Conservation (phyloP, 768 basidiomycete genomes). For the Amanita rimosa region DNA sequence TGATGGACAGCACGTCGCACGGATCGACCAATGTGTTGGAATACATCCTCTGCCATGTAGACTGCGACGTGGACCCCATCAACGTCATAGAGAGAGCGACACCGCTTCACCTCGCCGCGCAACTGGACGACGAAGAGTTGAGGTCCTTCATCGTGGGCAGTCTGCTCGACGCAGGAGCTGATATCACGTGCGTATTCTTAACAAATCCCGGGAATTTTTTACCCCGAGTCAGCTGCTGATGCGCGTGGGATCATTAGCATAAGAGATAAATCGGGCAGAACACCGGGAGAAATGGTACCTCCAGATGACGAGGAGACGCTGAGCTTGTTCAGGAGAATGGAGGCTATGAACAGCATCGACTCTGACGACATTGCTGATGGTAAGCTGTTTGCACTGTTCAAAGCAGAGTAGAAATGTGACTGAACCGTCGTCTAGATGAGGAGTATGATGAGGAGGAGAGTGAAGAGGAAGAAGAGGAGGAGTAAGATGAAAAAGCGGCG, state of each 20-base stretch:
- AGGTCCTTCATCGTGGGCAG: constrained; percentile 45
- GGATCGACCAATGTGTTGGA: constrained; percentile 59
- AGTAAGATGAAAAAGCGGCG: neutral
- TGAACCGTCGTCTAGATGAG: constrained; percentile 7
- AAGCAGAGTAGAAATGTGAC: neutral
- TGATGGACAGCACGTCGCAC: constrained; percentile 30
- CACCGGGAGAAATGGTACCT: constrained; percentile 43
- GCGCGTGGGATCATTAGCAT: constrained; percentile 35
- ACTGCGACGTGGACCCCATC: constrained; percentile 72
- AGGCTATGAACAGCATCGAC: constrained; percentile 39
- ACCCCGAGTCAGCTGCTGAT: neutral
- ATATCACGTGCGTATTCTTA: constrained; percentile 40
- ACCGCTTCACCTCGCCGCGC: constrained; percentile 67
- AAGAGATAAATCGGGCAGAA: constrained; percentile 58
- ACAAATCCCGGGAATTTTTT: no score
- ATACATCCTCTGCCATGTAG: constrained; percentile 59
- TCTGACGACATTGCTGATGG: constrained; percentile 57
- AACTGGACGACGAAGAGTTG: constrained; percentile 41
- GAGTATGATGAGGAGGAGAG: constrained; percentile 17
- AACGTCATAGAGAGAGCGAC: constrained; percentile 64
- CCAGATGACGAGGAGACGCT: constrained; percentile 39
- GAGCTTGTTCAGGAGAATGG: constrained; percentile 39
- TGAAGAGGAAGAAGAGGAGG: constrained; percentile 11
- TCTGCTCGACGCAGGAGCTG: constrained; percentile 71
- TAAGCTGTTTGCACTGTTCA: constrained; percentile 15